Base-by-base conservation (phyloP, 2,329 filamentous ascomycete genomes). In the Colletotrichum orchidophilum region DNA sequence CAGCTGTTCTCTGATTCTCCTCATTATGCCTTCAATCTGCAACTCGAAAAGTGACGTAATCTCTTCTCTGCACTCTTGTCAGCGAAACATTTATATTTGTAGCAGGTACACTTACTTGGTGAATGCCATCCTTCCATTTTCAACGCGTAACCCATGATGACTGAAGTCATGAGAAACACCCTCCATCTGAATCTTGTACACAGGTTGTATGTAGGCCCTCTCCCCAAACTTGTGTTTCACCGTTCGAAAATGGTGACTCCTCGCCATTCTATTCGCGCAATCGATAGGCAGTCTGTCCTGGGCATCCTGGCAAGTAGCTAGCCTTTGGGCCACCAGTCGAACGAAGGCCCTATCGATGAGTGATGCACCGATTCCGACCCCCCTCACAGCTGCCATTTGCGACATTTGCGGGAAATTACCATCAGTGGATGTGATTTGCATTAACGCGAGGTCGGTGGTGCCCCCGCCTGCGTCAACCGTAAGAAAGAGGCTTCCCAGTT, bases 401-500 rank as follows among this genome's bases (percentile, higher is more conserved):
- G 79, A 76, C 66, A 83, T 75, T 21, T 78, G 77, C 3, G 79
- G 79, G 21, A 73, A 75, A 1, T 70, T 61, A 1, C 70, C 53
- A 21, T 80, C 73, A 0, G 73, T 78, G 60, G 74, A 82, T 24
- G 74, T 77, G n/a, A 83, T 79, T 24, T 83, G 78, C 79, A 85
- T 84, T 15, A 85, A 75, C 0, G 83, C 81, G 8, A 85, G 77
- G 70, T 86, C 84, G 1, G 84, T 86, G 0, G 84, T 86, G 1
- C 84, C 84, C 4, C 84, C 84, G 0, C 84, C 84, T 0, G 84
- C 84, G 27, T 86, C 84, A 9, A 85, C 81, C 0, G 82, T 81
- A 3, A 86, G 73, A 61, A 86, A 85, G 9, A 85, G 76, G 49
- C 81, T 81, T 27, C 80, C 82, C 21, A 75, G 68, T 8, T 75